Evolutionary conservation across 805 yeast genomes (phyloP), one percentile per base, ranked within the genome.

Genomic region (Cyberlindnera mycetangii): DNA sequence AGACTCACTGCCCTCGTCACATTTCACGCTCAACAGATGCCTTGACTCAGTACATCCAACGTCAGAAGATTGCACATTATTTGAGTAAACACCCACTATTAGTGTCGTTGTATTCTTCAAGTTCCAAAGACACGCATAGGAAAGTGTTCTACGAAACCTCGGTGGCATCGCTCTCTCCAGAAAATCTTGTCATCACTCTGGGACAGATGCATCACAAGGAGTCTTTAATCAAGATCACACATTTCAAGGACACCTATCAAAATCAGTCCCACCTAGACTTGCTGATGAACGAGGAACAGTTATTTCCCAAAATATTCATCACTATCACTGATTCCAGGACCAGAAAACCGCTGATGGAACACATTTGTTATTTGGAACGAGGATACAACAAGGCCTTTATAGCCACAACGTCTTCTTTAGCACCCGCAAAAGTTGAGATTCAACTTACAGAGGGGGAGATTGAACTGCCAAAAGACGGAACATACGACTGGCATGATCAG

Each of bases 391-490:
- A 14, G 20, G 18, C 12, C 18, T 16, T 15, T 11, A 9, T n/a
- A 4, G 25, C 25, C 25, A 8, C 10, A 10, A 5, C 28, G 14
- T 7, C 28, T 5, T 25, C 28, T 11, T 22, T 21, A 12, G 12
- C 14, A 17, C 17, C 3, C 12, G 7, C 14, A 16, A 18, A 17
- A 7, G 12, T 46, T 17, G 17, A 30, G 20, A 12, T 46, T 3
- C 32, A 32, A 11, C 9, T 46, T 38, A 15, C 11, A 14, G 36
- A 42, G 17, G 50, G 50, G 1, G 32, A 38, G 16, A 14, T 17
- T 21, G 50, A 42, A 9, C 50, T 47, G 21, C 47, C 47, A 31
- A 46, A 46, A 24, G 45, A 42, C 10, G 50, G 50, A 7, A 9
- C 32, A 3, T 46, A 46, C 14, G 50, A 46, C 16, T 46, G 43